Evolutionary conservation across 2,329 filamentous ascomycete genomes (phyloP), one percentile per base, ranked within the genome.

Genomic region (Drechslerella stenobrocha): DNA sequence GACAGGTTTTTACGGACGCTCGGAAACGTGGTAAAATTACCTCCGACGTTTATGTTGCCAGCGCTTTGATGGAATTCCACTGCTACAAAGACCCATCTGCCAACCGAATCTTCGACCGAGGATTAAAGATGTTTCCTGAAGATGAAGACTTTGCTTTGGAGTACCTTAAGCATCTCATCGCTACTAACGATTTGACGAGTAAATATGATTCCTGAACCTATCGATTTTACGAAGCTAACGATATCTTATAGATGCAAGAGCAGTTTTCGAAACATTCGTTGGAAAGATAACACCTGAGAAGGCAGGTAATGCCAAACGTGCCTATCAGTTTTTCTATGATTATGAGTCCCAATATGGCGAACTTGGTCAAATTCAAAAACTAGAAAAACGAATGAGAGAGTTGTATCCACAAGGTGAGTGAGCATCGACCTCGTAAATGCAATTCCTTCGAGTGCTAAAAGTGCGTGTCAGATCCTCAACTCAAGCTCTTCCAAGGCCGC

Each of bases 281-380:
- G 71, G 71, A 66, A 89, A 87, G 74, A 87, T 87, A 69, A 82
- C 97, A 42, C 83, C 87, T 5, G 82, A 87, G 22, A 93, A 91
- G 71, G 84, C 88, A 0, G 88, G 90, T 56, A 93, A 90, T 74
- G 85, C 91, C 6, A 95, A 93, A 75, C 84, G 88, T 0, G 83
- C 98, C 0, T 96, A 95, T 73, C 81, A 85, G 1, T 97, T 92
- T 77, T 92, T 98, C 76, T 92, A 98, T 77, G 87, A 91, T 72
- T 96, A 95, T 75, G 93, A 98, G 78, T 91, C 90, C 8, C 86
- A 90, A 70, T 98, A 91, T 74, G 93, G 95, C 58, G 93, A 98
- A 75, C 82, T 97, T 3, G 84, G 88, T 3, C 91, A 97, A 73
- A 90, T 98, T 55, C 84, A 86, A 70, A 93, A 95, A 75, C 81